These are phyloP conservation scores for Macadamia integrifolia DNA, from an alignment of 164 flowering plant species.

Conservation along the genomic window DNA sequence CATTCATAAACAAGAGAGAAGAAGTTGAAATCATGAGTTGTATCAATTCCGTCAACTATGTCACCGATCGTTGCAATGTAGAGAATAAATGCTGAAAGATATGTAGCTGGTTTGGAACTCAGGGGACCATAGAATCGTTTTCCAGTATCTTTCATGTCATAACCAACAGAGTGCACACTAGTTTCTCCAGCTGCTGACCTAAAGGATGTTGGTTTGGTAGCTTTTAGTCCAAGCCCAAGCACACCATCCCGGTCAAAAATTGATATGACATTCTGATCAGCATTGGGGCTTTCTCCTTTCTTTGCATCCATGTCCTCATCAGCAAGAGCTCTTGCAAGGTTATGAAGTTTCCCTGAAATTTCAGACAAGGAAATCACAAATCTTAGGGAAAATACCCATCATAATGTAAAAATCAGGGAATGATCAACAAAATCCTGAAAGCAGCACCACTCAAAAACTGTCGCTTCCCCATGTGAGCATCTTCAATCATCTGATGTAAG, in stretches of 20 bases:
- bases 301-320: slow-evolving; percentile 76
- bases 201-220: slow-evolving; percentile 32
- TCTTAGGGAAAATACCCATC: background rate
- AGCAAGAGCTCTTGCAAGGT: slow-evolving; percentile 93
- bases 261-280: slow-evolving; percentile 34
- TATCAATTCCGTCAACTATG: slow-evolving; percentile 96
- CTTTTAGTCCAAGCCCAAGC: slow-evolving; percentile 83
- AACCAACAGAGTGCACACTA: slow-evolving; percentile 33
- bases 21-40: slow-evolving; percentile 99
- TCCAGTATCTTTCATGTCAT: slow-evolving; percentile 67
- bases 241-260: slow-evolving; percentile 59
- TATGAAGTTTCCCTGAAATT: slow-evolving; percentile 88
- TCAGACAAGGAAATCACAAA: slow-evolving; percentile 10
- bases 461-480: slow-evolving; percentile 94
- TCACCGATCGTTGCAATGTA: slow-evolving; percentile 97
- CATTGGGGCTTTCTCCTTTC: slow-evolving; percentile 46
- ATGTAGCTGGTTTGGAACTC: slow-evolving; percentile 69
- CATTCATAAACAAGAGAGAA: slow-evolving; percentile 92
- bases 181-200: slow-evolving; percentile 43
- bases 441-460: slow-evolving; percentile 90
- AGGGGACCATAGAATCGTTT: slow-evolving; percentile 74
- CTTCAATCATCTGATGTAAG: slow-evolving; percentile 98
- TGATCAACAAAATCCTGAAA: background rate
- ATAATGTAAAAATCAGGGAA: background rate
- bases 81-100: slow-evolving; percentile 89